A percentile compares a stretch with the other conserved stretches of the same genome.
Evolutionary conservation across 2,329 filamentous ascomycete genomes (phyloP).

Genomic region (Colletotrichum incanum): DNA sequence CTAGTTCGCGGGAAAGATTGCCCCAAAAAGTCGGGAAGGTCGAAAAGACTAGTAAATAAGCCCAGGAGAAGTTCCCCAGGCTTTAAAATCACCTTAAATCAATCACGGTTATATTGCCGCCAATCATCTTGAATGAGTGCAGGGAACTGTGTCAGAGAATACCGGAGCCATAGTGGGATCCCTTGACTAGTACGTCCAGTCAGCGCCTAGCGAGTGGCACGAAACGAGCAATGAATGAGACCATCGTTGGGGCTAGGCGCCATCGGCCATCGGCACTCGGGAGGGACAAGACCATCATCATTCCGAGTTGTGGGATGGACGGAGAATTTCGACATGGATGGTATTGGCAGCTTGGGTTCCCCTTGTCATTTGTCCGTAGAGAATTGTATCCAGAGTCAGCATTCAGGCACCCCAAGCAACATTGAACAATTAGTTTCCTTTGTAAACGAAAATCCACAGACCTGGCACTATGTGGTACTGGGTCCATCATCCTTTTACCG

Average conservation of each 20-base stretch:
- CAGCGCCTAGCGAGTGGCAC: slow-evolving; percentile 29
- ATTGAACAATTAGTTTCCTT: too few relatives aligned
- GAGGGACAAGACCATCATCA: slow-evolving; percentile 15
- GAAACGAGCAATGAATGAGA: neutral
- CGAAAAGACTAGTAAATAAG: neutral
- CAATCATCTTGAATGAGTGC: slow-evolving; percentile 21
- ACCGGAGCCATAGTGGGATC: slow-evolving; percentile 13
- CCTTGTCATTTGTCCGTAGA: neutral
- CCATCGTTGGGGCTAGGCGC: slow-evolving; percentile 20
- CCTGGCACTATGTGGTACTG: neutral
- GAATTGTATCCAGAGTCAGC: neutral
- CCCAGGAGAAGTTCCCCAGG: slow-evolving; percentile 23
- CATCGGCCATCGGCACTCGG: neutral
- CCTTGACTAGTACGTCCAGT: slow-evolving; percentile 21
- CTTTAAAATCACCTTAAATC: slow-evolving; percentile 17
- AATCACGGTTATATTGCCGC: slow-evolving; percentile 9
- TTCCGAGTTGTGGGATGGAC: slow-evolving; percentile 15
- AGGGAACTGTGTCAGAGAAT: slow-evolving; percentile 23
- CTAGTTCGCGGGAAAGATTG: neutral
- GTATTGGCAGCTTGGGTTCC: neutral
- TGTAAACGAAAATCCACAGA: too few relatives aligned
- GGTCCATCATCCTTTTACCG: neutral
- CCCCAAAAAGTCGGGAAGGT: neutral
- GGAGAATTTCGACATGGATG: slow-evolving; percentile 1
- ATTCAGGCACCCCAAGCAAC: neutral